Base-by-base conservation (phyloP, 169 alveolate genomes). In the Besnoitia besnoiti region DNA sequence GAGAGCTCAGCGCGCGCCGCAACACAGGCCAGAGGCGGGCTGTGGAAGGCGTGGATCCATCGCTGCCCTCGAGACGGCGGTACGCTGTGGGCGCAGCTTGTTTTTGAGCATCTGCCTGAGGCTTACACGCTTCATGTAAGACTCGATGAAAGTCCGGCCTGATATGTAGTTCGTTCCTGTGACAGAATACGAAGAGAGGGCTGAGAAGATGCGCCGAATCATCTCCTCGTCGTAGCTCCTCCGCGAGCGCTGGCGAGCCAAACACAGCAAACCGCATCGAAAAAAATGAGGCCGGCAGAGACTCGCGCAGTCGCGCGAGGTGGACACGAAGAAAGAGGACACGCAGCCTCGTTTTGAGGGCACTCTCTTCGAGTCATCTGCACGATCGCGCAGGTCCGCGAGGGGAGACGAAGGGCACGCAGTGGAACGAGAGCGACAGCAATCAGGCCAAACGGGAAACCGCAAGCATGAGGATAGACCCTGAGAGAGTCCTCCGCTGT, bases 61-160 rank as follows among this genome's bases (percentile, higher is more conserved):
- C n/a, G n/a, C n/a, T n/a, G n/a, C n/a, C n/a, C n/a, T n/a, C n/a
- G n/a, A n/a, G n/a, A n/a, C n/a, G n/a, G n/a, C n/a, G n/a, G n/a
- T n/a, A n/a, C n/a, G n/a, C n/a, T n/a, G n/a, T n/a, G n/a, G n/a
- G n/a, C n/a, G n/a, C n/a, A n/a, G n/a, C n/a, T n/a, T n/a, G n/a
- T n/a, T n/a, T n/a, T n/a, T n/a, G n/a, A n/a, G n/a, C n/a, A n/a
- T n/a, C n/a, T n/a, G n/a, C n/a, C n/a, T 73, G 8, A 27, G 14
- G 7, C 87, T 77, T 40, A 90, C 93, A 24, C 93, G 93, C 50
- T 90, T 90, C 93, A 90, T 90, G 84, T 90, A 90, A 24, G 93
- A 85, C 90, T 90, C 93, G 37, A 90, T 33, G 50, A 90, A 90
- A 24, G 85, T 73, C 30, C 93, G 40, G 42, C 93, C 93, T 0